A percentile compares a stretch with the other conserved stretches of the same genome.
Evolutionary conservation across 2,329 filamentous ascomycete genomes (phyloP).

Genomic region (Didymella lethalis): DNA sequence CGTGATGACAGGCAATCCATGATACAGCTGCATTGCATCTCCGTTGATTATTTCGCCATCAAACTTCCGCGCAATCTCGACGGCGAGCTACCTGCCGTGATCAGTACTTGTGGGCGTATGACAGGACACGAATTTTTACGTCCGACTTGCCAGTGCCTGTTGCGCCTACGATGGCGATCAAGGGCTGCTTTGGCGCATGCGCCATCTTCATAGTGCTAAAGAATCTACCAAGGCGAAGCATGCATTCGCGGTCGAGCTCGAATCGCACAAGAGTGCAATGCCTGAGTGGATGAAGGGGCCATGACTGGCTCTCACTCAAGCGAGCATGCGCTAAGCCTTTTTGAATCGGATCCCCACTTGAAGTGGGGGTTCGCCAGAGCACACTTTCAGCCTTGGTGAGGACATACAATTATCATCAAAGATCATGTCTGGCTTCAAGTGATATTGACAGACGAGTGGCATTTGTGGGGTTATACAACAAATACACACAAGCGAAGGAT

Average conservation of each 20-base stretch:
- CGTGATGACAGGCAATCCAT: conserved; percentile 89
- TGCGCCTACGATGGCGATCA: conserved; percentile 85
- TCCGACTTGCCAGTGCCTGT: conserved; percentile 95
- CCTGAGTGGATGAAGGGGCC: conserved; percentile 1
- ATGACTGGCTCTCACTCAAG: conserved; percentile 12
- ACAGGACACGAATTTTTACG: conserved; percentile 59
- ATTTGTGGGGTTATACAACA: not conserved
- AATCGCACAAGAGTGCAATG: conserved; percentile 7
- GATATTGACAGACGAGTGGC: not conserved
- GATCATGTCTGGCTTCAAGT: not conserved
- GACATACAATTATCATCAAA: not conserved
- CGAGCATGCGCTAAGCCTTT: conserved; percentile 9
- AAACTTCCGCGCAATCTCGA: conserved; percentile 82
- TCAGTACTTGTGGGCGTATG: conserved; percentile 39
- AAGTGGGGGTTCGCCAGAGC: not conserved
- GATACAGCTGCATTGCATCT: conserved; percentile 98
- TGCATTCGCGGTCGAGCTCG: conserved; percentile 23
- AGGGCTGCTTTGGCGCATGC: conserved; percentile 55
- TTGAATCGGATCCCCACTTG: not conserved
- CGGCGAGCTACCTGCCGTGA: conserved; percentile 72
- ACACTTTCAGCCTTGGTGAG: not conserved
- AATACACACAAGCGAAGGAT: not conserved
- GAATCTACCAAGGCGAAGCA: conserved; percentile 34
- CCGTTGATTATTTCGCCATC: conserved; percentile 96
- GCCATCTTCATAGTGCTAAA: conserved; percentile 37